Base-by-base conservation (phyloP, 805 yeast genomes). In the Cyberlindnera saturnus region DNA sequence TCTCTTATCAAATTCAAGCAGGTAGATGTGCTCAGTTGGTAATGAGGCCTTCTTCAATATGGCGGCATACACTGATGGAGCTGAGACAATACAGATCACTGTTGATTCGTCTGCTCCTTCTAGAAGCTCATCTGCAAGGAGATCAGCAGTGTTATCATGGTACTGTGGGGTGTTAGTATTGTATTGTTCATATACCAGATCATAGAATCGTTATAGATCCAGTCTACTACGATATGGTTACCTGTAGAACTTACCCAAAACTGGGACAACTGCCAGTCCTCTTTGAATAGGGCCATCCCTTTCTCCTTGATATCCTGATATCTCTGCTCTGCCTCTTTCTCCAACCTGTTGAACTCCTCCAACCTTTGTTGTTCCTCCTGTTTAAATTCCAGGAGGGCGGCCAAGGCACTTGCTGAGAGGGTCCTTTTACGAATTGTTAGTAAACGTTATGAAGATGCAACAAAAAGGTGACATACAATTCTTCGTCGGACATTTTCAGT, bases 221-320 rank as follows among this genome's bases (percentile, higher is more conserved):
- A 23, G 28, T 23, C 28, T 9, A 4, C 9, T 10, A 23, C 23
- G 13, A 36, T 35, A 26, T 11, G 17, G 11, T 9, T 20, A 26
- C 15, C n/a, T 23, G 26, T 19, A 10, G 6, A 23, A 44, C 51
- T 26, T 31, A 48, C 51, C 59, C 97, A 89, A 65, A 89, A 89
- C 62, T 89, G 97, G 1, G 96, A 87, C 32, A 90, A 70, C 57
- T 87, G 93, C 97, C 97, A 89, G 63, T 89, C 96, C 63, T 89
- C 96, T 57, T 84, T 72, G 62, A 89, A 89, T 32, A 78, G 70
- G 41, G 82, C 86, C 63, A 90, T 90, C 17, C 80, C 75, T 42
- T 75, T 62, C 39, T 58, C 56, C 20, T 49, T 26, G 23, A 17
- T 30, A 6, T 32, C 36, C 45, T 57, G 57, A 28, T 53, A 60